phyloP scores from a whole-genome alignment of 805 yeast genomes.

The Ogataea populi-albae region DNA sequence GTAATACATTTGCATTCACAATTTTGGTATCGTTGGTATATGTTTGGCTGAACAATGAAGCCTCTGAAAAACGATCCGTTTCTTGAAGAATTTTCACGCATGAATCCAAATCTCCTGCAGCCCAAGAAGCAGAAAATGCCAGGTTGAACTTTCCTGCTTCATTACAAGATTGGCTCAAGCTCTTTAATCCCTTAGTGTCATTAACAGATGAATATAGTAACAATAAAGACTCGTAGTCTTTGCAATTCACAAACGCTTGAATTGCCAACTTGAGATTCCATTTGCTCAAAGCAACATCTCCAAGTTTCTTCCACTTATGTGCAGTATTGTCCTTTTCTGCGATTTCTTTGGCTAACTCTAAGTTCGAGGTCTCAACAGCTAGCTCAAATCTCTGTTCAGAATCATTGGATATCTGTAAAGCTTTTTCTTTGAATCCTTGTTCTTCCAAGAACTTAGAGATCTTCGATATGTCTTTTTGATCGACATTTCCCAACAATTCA shows the following conservation, averaged over 20 bases:
- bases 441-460: constrained; percentile 92
- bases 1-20: constrained; percentile 44
- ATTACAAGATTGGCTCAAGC: constrained; percentile 66
- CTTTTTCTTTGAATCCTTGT: constrained; percentile 83
- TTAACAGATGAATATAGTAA: constrained; percentile 81
- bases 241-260: constrained; percentile 72
- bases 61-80: constrained; percentile 77
- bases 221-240: constrained; percentile 78
- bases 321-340: constrained; percentile 53
- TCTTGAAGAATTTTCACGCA: constrained; percentile 64
- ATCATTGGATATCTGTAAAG: constrained; percentile 79
- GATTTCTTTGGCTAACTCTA: constrained; percentile 67
- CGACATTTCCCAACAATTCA: constrained; percentile 58
- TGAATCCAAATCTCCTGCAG: constrained; percentile 63
- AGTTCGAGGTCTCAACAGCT: constrained; percentile 72
- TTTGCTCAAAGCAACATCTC: constrained; percentile 75
- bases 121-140: constrained; percentile 92
- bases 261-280: constrained; percentile 84
- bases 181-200: constrained; percentile 54
- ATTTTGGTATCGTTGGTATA: constrained; percentile 51
- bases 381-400: constrained; percentile 89
- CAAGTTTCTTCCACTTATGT: constrained; percentile 86
- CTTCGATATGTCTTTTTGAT: constrained; percentile 65
- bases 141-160: constrained; percentile 79
- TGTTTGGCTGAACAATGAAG: constrained; percentile 73